phyloP scores from a whole-genome alignment of 2,329 filamentous ascomycete species.

The Monosporascus sp. region DNA sequence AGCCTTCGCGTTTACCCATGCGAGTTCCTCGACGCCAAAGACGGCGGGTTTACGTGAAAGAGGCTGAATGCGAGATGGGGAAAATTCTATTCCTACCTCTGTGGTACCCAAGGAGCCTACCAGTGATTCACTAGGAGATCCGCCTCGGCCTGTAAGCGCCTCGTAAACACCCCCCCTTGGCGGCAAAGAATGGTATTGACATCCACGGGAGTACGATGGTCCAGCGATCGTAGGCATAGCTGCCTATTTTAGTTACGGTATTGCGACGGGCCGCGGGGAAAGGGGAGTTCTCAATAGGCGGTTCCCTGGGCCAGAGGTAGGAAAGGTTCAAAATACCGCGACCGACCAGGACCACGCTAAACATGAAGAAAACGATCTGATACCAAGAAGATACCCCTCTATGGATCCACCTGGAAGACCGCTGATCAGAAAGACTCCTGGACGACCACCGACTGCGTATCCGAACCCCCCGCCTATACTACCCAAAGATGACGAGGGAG shows the following conservation, averaged over 20 bases:
- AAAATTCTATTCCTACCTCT: slow-evolving; percentile 3
- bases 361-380: neutral
- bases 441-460: neutral
- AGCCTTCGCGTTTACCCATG: slow-evolving; percentile 1
- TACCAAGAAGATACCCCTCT: neutral
- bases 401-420: neutral
- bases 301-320: neutral
- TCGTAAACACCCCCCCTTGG: neutral
- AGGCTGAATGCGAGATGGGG: slow-evolving; percentile 1
- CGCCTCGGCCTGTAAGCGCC: neutral
- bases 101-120: neutral
- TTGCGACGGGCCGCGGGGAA: neutral
- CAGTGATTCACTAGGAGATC: neutral
- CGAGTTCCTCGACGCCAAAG: neutral
- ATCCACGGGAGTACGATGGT: neutral
- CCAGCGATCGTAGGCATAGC: neutral
- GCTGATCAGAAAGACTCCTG: no score
- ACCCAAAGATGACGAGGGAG: neutral
- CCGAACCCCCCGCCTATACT: neutral
- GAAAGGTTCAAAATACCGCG: neutral
- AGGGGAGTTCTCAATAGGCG: neutral
- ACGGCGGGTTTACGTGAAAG: neutral
- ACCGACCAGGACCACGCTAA: neutral
- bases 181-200: neutral
- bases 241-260: neutral